These are phyloP conservation scores for Aspergillus nomiae DNA, from an alignment of 2,329 filamentous ascomycete species.

Conservation along the genomic window DNA sequence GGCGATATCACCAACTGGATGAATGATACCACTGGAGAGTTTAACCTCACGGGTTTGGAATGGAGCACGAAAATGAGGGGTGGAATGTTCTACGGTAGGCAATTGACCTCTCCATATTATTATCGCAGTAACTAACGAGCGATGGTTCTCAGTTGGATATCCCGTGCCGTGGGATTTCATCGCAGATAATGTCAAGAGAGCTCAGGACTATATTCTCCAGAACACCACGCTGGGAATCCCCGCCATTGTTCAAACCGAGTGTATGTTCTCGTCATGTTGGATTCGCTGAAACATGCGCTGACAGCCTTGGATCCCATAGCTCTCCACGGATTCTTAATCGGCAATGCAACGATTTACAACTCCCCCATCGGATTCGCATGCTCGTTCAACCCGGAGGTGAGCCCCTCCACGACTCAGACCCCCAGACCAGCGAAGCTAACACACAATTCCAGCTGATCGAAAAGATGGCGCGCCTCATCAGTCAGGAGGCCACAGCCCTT, in stretches of 20 bases:
- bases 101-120: background rate
- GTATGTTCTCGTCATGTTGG: slow-evolving; percentile 28
- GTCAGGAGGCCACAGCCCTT: slow-evolving; percentile 64
- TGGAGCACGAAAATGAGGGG: slow-evolving; percentile 67
- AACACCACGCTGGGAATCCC: slow-evolving; percentile 71
- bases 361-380: slow-evolving; percentile 73
- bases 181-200: slow-evolving; percentile 62
- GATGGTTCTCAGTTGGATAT: slow-evolving; percentile 57
- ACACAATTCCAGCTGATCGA: slow-evolving; percentile 50
- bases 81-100: slow-evolving; percentile 64
- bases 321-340: slow-evolving; percentile 71
- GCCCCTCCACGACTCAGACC: background rate
- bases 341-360: slow-evolving; percentile 78
- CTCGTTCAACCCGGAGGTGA: slow-evolving; percentile 64
- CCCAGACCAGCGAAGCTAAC: background rate
- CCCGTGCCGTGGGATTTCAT: slow-evolving; percentile 66
- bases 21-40: slow-evolving; percentile 65
- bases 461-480: slow-evolving; percentile 68
- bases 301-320: background rate
- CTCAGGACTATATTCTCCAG: slow-evolving; percentile 68
- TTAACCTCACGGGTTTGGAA: slow-evolving; percentile 67
- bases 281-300: background rate
- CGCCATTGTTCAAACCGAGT: slow-evolving; percentile 72
- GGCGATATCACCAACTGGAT: slow-evolving; percentile 74
- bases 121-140: background rate